Evolutionary conservation across 2,329 filamentous ascomycete species (phyloP), one percentile per base, ranked within the genome.

Genomic region (Ceratocystis cubensis): DNA sequence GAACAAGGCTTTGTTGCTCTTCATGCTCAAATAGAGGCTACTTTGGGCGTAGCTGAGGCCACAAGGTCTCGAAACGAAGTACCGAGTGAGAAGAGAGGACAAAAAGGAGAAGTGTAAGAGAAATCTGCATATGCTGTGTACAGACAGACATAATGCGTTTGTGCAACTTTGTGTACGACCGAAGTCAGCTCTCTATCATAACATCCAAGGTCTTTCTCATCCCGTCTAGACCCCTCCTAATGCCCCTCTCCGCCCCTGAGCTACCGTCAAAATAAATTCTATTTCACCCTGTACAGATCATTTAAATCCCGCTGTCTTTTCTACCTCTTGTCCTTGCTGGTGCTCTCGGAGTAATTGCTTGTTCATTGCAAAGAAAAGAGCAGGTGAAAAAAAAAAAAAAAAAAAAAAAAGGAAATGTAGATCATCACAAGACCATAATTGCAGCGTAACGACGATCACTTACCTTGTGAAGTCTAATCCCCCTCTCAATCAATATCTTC

Each of bases 301-400:
- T 57, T 57, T 57, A 57, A 37, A 57, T 57, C 53, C 53, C 53
- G 53, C 53, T 30, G 53, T 57, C 53, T 57, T 22, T 37, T 37
- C 33, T 37, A 37, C 33, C 33, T 37, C 8, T 37, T 37, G 33
- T 37, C 53, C 13, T 25, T 10, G 17, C n/a, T 48, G 45, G 1
- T 44, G 28, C 17, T 44, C 33, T 44, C 33, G 41, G 33, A 30
- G 20, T n/a, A 22, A 61, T 44, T 61, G 57, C 57, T 44, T 61
- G 57, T 61, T 30, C 41, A 33, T 41, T 20, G 10, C 5, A 30
- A 15, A 28, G 53, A 50, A 50, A 37, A 10, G 10, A 20, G 46
- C 5, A 8, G 13, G 46, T 4, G 33, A 37, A 37, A 8, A 6
- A 6, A 22, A 30, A 5, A 28, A 15, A 48, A 48, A 8, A 33